Conservation (phyloP, 2,329 filamentous ascomycete species). For the Stemphylium lycopersici region DNA sequence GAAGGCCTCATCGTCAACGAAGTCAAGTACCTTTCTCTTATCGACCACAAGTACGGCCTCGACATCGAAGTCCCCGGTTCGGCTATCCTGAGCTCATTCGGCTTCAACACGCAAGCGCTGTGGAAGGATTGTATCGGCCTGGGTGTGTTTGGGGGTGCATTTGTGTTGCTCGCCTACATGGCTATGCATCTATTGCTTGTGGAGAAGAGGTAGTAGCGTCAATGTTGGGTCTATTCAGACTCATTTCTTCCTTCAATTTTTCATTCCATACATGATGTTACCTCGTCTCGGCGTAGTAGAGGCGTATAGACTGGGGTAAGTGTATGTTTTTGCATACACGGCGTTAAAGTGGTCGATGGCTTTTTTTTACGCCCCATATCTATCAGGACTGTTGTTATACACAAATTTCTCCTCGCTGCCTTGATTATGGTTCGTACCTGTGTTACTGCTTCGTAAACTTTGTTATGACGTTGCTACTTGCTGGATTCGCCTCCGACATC, state of each 20-base stretch:
- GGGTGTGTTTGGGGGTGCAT: constrained; percentile 79
- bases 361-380: background rate
- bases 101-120: constrained; percentile 85
- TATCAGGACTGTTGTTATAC: background rate
- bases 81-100: constrained; percentile 91
- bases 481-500: too few relatives aligned
- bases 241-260: background rate
- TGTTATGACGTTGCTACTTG: too few relatives aligned
- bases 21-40: constrained; percentile 84
- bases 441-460: too few relatives aligned
- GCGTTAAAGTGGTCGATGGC: background rate
- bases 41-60: constrained; percentile 93
- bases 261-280: background rate
- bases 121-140: constrained; percentile 86
- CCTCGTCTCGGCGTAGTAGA: background rate
- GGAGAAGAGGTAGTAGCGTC: constrained; percentile 71
- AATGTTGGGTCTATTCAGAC: background rate
- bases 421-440: too few relatives aligned
- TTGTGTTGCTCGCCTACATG: constrained; percentile 84
- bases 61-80: constrained; percentile 96
- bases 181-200: constrained; percentile 95
- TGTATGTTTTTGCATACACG: constrained; percentile 2
- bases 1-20: constrained; percentile 97
- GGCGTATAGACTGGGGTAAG: background rate
- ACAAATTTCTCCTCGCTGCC: background rate